phyloP scores from a whole-genome alignment of 345 rosid species.

The Salix koriyanagi region DNA sequence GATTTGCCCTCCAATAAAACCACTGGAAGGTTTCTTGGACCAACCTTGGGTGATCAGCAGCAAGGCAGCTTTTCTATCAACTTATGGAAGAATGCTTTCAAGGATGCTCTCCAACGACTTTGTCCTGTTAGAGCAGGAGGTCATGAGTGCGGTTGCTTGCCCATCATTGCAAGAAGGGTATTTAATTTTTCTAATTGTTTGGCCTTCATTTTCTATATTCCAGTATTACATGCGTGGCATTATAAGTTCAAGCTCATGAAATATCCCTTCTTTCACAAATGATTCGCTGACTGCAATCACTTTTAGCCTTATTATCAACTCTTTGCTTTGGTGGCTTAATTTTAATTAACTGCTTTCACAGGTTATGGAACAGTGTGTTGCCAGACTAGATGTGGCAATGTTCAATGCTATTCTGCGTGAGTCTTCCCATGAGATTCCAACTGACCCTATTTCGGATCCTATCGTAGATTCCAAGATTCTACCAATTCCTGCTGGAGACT shows the following conservation, averaged over 20 bases:
- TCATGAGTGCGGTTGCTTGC: conserved; percentile 93
- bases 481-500: conserved; percentile 91
- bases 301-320: conserved; percentile 2
- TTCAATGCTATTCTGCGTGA: conserved; percentile 94
- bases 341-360: conserved; percentile 22
- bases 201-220: not conserved
- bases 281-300: not conserved
- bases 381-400: conserved; percentile 90
- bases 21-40: conserved; percentile 56
- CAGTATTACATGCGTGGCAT: not conserved
- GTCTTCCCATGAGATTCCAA: conserved; percentile 88
- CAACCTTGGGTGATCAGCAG: conserved; percentile 70
- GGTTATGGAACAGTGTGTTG: conserved; percentile 84
- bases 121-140: conserved; percentile 89
- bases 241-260: not conserved
- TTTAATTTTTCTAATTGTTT: conserved; percentile 6
- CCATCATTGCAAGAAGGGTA: conserved; percentile 71
- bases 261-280: not conserved
- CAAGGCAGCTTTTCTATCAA: conserved; percentile 71
- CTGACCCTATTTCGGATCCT: conserved; percentile 93
- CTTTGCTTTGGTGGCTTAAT: conserved; percentile 1
- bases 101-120: conserved; percentile 66
- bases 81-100: conserved; percentile 79
- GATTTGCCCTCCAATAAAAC: conserved; percentile 38
- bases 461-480: conserved; percentile 79